A percentile compares a stretch with the other conserved stretches of the same genome.
These are phyloP conservation scores for Ganoderma meredithae DNA, from an alignment of 1,284 basidiomycete genomes.

Conservation along the genomic window DNA sequence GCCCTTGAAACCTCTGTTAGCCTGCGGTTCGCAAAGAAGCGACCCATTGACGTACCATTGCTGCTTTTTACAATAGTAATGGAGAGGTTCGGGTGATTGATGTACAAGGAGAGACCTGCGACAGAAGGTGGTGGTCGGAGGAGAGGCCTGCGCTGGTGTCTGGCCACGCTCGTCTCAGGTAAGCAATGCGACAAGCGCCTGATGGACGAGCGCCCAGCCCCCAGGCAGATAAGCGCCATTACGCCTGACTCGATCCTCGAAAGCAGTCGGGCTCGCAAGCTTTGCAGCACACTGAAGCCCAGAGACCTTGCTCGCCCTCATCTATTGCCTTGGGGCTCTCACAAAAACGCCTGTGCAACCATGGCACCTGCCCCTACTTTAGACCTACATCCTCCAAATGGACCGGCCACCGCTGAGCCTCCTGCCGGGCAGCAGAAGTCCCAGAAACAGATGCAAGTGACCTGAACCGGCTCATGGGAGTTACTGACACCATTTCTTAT, in stretches of 20 bases:
- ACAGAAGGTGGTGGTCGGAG: conserved; percentile 13
- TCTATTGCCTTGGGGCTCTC: conserved; percentile 16
- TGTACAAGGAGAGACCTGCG: background rate
- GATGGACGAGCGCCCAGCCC: background rate
- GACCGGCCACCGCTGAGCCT: conserved; percentile 32
- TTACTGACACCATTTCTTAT: conserved; percentile 45
- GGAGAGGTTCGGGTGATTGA: conserved; percentile 1
- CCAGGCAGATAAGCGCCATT: background rate
- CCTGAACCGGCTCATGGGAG: conserved; percentile 12
- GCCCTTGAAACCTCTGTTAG: conserved; percentile 61
- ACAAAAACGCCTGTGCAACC: background rate
- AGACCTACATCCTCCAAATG: conserved; percentile 39
- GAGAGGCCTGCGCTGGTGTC: background rate
- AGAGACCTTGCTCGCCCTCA: conserved; percentile 15
- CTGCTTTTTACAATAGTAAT: conserved; percentile 12
- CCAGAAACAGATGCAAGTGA: conserved; percentile 53
- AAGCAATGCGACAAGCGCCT: background rate
- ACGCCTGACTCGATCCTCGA: conserved; percentile 36
- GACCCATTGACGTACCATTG: conserved; percentile 26
- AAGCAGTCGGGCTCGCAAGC: conserved; percentile 25
- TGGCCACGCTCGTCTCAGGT: conserved; percentile 5
- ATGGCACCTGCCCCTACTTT: conserved; percentile 40
- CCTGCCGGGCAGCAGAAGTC: conserved; percentile 45
- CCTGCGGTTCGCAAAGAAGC: background rate
- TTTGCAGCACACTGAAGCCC: conserved; percentile 1